Base-by-base conservation (phyloP, 2,329 filamentous ascomycete genomes). In the Ophiostoma sp. region DNA sequence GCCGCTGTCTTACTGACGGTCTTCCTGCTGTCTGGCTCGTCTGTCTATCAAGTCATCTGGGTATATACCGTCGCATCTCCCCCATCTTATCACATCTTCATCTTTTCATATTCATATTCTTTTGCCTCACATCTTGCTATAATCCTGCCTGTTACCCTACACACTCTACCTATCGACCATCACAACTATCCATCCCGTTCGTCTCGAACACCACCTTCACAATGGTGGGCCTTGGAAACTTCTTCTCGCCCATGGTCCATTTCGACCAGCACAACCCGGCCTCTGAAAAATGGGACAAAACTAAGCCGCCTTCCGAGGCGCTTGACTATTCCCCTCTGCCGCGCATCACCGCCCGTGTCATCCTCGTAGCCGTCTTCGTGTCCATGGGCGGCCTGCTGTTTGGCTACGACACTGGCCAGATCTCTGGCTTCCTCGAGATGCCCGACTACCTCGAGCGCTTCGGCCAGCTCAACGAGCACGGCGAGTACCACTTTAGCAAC, bases 341-440 rank as follows among this genome's bases (percentile, higher is more conserved):
- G 36, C 69, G 69, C 4, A 66, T 72, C 52, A 71, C 69, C 0
- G 9, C 6, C n/a, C 66, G 60, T 4, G 71, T 70, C 4, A n/a
- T 71, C 3, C 9, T 69, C 5, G 45, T 72, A 16, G 71, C 68
- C 14, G 14, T 70, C 1, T 69, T 72, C 12, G 71, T 72, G 16
- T 72, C 71, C 41, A 70, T 72, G 70, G 71, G 70, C 16, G 71
- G 70, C 2, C 65, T 71, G 42, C 55, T 72, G 47, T 72, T 72
- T 41, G 86, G 86, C 64, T 87, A 87, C 72, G 86, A 88, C 72
- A 88, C 84, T 9, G 86, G 85, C 71, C 84, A 86, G 73, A 86
- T 87, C 66, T 85, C 83, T 6, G 78, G 77, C 55, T 80, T 84
- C 74, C 76, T 83, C 9, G 75, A 82, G 18, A 84, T 84, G 74